phyloP scores from a whole-genome alignment of 148 eudicot genomes.

The Rhododendron kiyosumense region DNA sequence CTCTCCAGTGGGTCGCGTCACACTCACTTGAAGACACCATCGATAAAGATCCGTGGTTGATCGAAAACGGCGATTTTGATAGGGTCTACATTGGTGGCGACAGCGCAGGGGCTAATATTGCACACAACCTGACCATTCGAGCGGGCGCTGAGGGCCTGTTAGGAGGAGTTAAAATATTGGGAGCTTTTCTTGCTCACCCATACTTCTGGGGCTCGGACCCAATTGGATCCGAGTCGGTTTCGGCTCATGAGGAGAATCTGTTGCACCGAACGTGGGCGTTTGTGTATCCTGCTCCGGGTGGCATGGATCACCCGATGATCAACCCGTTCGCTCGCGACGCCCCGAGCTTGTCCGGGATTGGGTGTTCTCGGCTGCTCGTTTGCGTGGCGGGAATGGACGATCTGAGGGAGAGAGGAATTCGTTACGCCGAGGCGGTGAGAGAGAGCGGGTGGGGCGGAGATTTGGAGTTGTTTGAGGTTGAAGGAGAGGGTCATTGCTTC shows the following conservation, averaged over 20 bases:
- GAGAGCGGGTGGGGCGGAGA: slow-evolving; percentile 39
- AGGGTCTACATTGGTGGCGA: slow-evolving; percentile 43
- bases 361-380: slow-evolving; percentile 37
- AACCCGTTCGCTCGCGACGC: slow-evolving; percentile 36
- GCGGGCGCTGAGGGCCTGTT: slow-evolving; percentile 17
- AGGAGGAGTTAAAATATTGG: slow-evolving; percentile 15
- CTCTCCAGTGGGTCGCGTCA: slow-evolving; percentile 50
- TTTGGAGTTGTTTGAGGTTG: slow-evolving; percentile 30
- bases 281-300: slow-evolving; percentile 27
- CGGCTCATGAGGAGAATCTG: neutral
- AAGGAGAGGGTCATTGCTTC: slow-evolving; percentile 39
- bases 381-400: slow-evolving; percentile 42
- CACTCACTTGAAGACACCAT: neutral
- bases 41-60: slow-evolving; percentile 41
- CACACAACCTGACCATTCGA: slow-evolving; percentile 43
- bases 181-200: slow-evolving; percentile 24
- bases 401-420: slow-evolving; percentile 24
- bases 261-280: slow-evolving; percentile 35
- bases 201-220: slow-evolving; percentile 26
- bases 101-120: slow-evolving; percentile 59
- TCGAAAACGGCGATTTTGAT: slow-evolving; percentile 26
- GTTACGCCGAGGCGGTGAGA: slow-evolving; percentile 22
- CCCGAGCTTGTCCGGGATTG: slow-evolving; percentile 23
- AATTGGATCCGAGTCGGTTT: slow-evolving; percentile 16
- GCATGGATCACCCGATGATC: slow-evolving; percentile 32